These are phyloP conservation scores for Zygosaccharomyces pseudorouxii DNA, from an alignment of 805 yeast species.

Conservation along the genomic window DNA sequence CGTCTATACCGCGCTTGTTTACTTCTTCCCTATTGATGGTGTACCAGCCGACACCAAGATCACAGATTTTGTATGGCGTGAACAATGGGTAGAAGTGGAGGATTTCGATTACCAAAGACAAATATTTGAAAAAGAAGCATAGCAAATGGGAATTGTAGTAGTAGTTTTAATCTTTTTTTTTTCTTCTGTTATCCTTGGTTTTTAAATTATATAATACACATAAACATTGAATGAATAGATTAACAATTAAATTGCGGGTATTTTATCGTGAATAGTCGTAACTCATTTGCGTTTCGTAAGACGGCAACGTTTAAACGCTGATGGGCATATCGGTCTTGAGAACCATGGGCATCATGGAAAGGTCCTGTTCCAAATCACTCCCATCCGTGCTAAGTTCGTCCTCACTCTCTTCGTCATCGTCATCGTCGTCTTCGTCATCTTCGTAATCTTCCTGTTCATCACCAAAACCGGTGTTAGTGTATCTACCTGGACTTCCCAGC, in stretches of 20 bases:
- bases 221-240: neutral
- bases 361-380: constrained; percentile 13
- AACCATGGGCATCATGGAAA: constrained; percentile 6
- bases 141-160: neutral
- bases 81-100: constrained; percentile 60
- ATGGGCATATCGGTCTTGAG: neutral
- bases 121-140: constrained; percentile 14
- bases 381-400: constrained; percentile 5
- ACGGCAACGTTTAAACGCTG: neutral
- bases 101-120: constrained; percentile 44
- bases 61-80: constrained; percentile 51
- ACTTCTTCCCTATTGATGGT: constrained; percentile 50
- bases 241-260: neutral
- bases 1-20: constrained; percentile 50
- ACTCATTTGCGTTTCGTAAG: neutral
- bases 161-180: neutral
- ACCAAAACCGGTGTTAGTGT: neutral
- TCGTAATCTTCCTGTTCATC: constrained; percentile 14
- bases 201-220: no score
- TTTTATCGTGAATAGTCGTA: neutral
- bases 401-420: constrained; percentile 8
- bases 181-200: neutral
- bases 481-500: neutral
- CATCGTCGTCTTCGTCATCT: constrained; percentile 12
- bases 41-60: constrained; percentile 36